Base-by-base conservation (phyloP, 345 rosid genomes). In the Citropsis articulata region DNA sequence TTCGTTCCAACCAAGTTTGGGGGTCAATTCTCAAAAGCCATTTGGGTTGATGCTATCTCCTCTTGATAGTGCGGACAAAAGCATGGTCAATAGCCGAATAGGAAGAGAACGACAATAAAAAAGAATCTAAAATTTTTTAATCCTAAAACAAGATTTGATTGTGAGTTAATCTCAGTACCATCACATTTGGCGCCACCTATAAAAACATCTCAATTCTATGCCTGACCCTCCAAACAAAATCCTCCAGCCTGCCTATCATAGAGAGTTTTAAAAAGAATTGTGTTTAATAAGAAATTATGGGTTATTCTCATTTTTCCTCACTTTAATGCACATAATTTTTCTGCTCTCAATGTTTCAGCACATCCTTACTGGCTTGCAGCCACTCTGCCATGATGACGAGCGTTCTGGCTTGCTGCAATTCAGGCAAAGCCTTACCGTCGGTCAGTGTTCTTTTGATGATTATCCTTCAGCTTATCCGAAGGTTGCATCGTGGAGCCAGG, bases 351-450 rank as follows among this genome's bases (percentile, higher is more conserved):
- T 38, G 4, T 65, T 28, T 35, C 59, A 67, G 28, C 53, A 57
- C 19, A 25, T 16, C 0, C 18, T 19, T 61, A 42, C 71, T 5
- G 27, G 42, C 16, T 40, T 16, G 38, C 64, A 18, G 9, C 62
- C 21, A 48, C 78, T 70, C 38, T 79, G 78, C 65, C 78, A 24
- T 22, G 21, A 64, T 19, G 40, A 36, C 2, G 81, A 84, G 62
- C 31, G 36, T 38, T 62, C 71, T 56, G 79, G 81, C 60, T 63
- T 79, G 50, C 25, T 73, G 55, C 71, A 66, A 13, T 77, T 84
- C 75, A 84, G 45, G 66, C 22, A 73, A 40, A 82, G 81, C 69
- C 78, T 84, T 30, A 2, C 5, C 40, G n/a, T 73, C 4, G 62
- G 4, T 42, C 5, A 50, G n/a, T 36, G 9, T 50, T 40, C 42